Conservation (phyloP, 2,329 filamentous ascomycete species). For the Clonostachys solani region DNA sequence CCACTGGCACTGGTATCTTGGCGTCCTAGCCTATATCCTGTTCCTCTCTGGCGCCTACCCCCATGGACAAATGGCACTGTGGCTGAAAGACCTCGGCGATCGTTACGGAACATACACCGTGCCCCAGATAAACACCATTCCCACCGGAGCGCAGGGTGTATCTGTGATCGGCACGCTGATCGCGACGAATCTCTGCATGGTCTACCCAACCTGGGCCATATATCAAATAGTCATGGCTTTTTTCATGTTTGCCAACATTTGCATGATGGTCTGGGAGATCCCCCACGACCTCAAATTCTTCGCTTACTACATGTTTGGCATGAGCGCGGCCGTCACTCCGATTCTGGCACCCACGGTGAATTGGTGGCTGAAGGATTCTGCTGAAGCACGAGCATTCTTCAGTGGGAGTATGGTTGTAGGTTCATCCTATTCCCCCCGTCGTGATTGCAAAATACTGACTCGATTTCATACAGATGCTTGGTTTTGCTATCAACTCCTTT, state of each 20-base stretch:
- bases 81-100: constrained; percentile 17
- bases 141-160: constrained; percentile 24
- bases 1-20: constrained; percentile 39
- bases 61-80: constrained; percentile 34
- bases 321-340: constrained; percentile 13
- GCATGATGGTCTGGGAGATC: constrained; percentile 10
- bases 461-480: constrained; percentile 10
- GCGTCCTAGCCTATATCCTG: constrained; percentile 25
- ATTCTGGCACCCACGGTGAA: constrained; percentile 15
- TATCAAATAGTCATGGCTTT: constrained; percentile 12
- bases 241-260: constrained; percentile 11
- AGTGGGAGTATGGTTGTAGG: constrained; percentile 14
- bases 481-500: constrained; percentile 14
- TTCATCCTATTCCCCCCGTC: constrained; percentile 2
- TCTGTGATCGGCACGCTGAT: constrained; percentile 15
- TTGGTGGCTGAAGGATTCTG: constrained; percentile 13
- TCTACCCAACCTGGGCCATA: constrained; percentile 22
- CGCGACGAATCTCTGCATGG: constrained; percentile 11
- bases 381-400: constrained; percentile 15
- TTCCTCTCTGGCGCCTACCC: constrained; percentile 28
- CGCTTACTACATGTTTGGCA: constrained; percentile 13
- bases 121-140: constrained; percentile 38
- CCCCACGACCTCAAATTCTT: constrained; percentile 9
- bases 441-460: not conserved
- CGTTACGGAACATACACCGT: constrained; percentile 20